phyloP scores from a whole-genome alignment of 495 filamentous ascomycete species.

The Trichocladium uniseriatum region DNA sequence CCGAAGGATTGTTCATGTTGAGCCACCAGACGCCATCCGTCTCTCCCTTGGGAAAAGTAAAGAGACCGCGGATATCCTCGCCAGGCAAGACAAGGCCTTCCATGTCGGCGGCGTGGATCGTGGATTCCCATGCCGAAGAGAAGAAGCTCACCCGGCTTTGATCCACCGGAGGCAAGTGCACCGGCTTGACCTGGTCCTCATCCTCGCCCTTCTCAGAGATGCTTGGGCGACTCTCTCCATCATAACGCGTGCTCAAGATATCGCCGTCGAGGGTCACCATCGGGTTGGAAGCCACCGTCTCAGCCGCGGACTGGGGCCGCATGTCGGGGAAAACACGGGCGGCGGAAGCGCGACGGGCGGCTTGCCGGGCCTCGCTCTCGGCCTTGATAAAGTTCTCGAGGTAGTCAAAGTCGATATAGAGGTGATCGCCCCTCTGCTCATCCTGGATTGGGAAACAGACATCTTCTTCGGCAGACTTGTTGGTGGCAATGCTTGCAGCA shows the following conservation, averaged over 20 bases:
- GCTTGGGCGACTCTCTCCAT: slow-evolving; percentile 22
- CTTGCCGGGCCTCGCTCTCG: slow-evolving; percentile 43
- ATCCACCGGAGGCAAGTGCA: slow-evolving; percentile 34
- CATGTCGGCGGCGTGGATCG: slow-evolving; percentile 80
- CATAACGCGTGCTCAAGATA: slow-evolving; percentile 37
- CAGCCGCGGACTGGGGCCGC: slow-evolving; percentile 17
- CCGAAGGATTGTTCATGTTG: slow-evolving; percentile 80
- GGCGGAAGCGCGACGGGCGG: slow-evolving; percentile 28
- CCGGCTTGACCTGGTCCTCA: slow-evolving; percentile 11
- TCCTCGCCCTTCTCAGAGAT: slow-evolving; percentile 27
- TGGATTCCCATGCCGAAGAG: slow-evolving; percentile 83
- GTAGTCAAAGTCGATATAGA: slow-evolving; percentile 76
- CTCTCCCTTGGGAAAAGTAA: slow-evolving; percentile 60
- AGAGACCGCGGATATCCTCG: slow-evolving; percentile 81
- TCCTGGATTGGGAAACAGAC: slow-evolving; percentile 67
- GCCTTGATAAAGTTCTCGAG: slow-evolving; percentile 68
- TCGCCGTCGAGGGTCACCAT: slow-evolving; percentile 42
- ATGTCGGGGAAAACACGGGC: slow-evolving; percentile 56
- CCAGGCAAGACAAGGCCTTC: slow-evolving; percentile 80
- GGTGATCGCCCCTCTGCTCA: slow-evolving; percentile 34
- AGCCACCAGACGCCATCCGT: slow-evolving; percentile 87
- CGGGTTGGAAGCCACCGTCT: slow-evolving; percentile 10
- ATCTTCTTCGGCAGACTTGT: slow-evolving; percentile 63
- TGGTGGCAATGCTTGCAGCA: slow-evolving; percentile 40
- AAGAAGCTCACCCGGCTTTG: slow-evolving; percentile 88